Conservation (phyloP, 495 filamentous ascomycete species). For the Trypethelium eluteriae region DNA sequence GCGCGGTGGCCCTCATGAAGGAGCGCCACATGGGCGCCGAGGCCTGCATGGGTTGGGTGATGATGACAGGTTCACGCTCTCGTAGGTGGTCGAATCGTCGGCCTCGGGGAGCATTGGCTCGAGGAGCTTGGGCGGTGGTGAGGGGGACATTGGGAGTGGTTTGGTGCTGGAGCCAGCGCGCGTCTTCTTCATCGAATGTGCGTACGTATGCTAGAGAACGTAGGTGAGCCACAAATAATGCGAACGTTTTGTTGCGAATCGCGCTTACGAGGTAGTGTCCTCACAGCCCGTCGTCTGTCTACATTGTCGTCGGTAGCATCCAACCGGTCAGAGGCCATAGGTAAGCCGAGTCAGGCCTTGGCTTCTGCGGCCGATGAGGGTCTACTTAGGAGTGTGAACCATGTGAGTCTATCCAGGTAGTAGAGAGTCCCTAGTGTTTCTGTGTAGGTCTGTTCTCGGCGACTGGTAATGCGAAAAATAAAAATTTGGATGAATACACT, state of each 20-base stretch:
- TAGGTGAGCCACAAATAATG: not conserved
- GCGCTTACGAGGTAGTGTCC: not conserved
- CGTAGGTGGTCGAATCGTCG: slow-evolving; percentile 28
- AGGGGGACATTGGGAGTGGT: not conserved
- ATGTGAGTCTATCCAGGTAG: not conserved
- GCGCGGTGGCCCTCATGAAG: slow-evolving; percentile 50
- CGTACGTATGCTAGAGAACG: not conserved
- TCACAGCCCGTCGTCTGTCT: not conserved
- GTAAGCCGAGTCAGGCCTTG: not conserved
- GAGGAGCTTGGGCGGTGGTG: slow-evolving; percentile 12
- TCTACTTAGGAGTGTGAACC: not conserved
- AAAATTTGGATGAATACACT: too few relatives aligned
- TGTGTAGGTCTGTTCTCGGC: too few relatives aligned
- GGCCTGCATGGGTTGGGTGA: slow-evolving; percentile 24
- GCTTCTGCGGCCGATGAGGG: not conserved
- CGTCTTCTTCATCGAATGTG: slow-evolving; percentile 3
- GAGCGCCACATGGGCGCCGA: slow-evolving; percentile 54
- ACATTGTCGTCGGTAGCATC: not conserved
- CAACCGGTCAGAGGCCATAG: not conserved
- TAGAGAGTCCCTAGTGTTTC: too few relatives aligned
- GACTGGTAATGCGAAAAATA: too few relatives aligned
- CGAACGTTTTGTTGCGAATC: not conserved
- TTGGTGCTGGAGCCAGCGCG: not conserved
- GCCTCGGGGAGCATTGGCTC: slow-evolving; percentile 20
- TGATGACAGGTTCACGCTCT: slow-evolving; percentile 26